Conservation (phyloP, 1,284 basidiomycete species). For the Tylopilus orsonianus region DNA sequence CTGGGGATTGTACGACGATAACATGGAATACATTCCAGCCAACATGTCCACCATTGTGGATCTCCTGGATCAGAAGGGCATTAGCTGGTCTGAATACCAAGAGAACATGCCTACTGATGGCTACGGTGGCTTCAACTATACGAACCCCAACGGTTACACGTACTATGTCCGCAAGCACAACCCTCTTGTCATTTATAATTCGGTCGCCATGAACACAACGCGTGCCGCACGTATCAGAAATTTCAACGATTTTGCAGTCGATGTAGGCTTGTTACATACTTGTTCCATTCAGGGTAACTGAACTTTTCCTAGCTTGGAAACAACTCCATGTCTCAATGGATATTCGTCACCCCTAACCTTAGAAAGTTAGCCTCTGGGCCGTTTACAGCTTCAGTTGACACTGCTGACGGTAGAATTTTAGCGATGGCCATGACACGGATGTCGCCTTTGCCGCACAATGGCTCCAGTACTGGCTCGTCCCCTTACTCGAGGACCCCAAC, state of each 20-base stretch:
- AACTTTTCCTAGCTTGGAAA: slow-evolving; percentile 26
- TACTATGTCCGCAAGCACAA: slow-evolving; percentile 64
- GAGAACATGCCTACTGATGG: slow-evolving; percentile 63
- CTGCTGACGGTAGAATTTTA: slow-evolving; percentile 26
- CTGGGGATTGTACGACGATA: slow-evolving; percentile 54
- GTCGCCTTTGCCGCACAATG: slow-evolving; percentile 49
- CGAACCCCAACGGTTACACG: slow-evolving; percentile 42
- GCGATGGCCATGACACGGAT: slow-evolving; percentile 51
- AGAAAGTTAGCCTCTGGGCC: slow-evolving; percentile 15
- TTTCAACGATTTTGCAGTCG: slow-evolving; percentile 59
- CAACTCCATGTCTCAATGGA: slow-evolving; percentile 55
- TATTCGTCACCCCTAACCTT: slow-evolving; percentile 62
- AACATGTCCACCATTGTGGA: slow-evolving; percentile 63
- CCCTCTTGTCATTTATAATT: slow-evolving; percentile 54
- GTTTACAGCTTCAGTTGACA: neutral
- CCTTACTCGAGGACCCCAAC: slow-evolving; percentile 45
- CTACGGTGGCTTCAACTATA: slow-evolving; percentile 48
- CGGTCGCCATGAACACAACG: slow-evolving; percentile 39
- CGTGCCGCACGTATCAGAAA: slow-evolving; percentile 56
- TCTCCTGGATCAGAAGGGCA: slow-evolving; percentile 57
- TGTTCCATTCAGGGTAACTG: slow-evolving; percentile 32
- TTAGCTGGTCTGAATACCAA: slow-evolving; percentile 57
- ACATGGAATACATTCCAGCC: slow-evolving; percentile 34
- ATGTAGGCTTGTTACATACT: slow-evolving; percentile 48
- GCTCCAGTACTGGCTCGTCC: slow-evolving; percentile 52